These are phyloP conservation scores for Vigna trinervia DNA, from an alignment of 306 rosid genomes.

Conservation along the genomic window DNA sequence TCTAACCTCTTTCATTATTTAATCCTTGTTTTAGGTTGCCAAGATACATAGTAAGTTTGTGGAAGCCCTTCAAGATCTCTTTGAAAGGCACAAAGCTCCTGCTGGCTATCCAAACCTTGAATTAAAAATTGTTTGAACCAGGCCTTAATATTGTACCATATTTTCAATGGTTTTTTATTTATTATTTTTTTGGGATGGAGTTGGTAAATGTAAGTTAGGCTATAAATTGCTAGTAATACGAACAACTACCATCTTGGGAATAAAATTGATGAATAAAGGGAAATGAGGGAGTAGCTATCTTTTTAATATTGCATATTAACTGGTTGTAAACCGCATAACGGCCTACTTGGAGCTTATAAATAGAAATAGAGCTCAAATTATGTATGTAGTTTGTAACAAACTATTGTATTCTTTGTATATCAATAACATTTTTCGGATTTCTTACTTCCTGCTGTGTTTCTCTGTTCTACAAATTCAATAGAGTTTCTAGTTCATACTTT, in stretches of 20 bases:
- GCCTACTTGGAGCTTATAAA: no score
- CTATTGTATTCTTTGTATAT: no score
- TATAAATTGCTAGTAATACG: neutral
- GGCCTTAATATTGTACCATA: slow-evolving; percentile 10
- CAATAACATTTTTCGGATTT: no score
- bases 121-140: slow-evolving; percentile 66
- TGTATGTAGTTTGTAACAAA: no score
- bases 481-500: no score
- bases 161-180: slow-evolving; percentile 28
- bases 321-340: no score
- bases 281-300: slow-evolving; percentile 18
- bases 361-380: no score
- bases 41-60: slow-evolving; percentile 70
- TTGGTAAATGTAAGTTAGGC: slow-evolving; percentile 20
- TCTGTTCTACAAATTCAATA: no score
- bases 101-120: slow-evolving; percentile 76
- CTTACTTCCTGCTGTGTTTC: no score
- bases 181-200: neutral
- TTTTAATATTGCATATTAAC: no score
- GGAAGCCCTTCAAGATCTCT: slow-evolving; percentile 76
- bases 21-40: slow-evolving; percentile 56
- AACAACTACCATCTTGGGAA: slow-evolving; percentile 6
- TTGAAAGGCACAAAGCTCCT: slow-evolving; percentile 76
- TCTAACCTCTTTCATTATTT: slow-evolving; percentile 7
- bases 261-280: slow-evolving; percentile 2